Base-by-base conservation (phyloP, 495 filamentous ascomycete species). In the Chaetomium cochliodes region DNA sequence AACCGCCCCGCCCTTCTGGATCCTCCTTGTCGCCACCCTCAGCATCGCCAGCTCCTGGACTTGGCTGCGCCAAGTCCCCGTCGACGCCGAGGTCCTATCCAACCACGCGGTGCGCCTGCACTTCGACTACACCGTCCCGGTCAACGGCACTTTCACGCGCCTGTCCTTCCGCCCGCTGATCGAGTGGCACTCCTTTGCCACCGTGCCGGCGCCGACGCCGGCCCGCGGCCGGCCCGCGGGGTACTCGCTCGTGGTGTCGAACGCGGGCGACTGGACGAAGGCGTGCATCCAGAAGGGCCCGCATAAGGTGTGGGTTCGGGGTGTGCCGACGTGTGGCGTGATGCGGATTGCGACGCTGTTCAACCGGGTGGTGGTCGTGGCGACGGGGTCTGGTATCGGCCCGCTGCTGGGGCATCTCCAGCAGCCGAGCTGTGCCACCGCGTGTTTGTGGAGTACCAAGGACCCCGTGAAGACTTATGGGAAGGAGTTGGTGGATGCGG, bases 111-210 rank as follows among this genome's bases (percentile, higher is more conserved):
- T 85, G 30, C 77, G 85, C 6, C 75, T 89, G 44, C 82, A 87
- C 73, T 85, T 89, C 69, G 74, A 80, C 70, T 81, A 83, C 69
- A 74, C 79, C n/a, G 77, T 83, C 13, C 76, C 81, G 44, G 72
- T 82, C n/a, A 42, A 42, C 22, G 37, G 55, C 39, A 58, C 55
- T 22, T 44, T 16, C 20, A 44, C 39, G 5, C 81, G 85, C 13
- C 74, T 81, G 63, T 80, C 81, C 6, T 67, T 75, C 58, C 74
- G 73, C n/a, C 84, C 84, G 0, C 76, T 91, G 65, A 75, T 80
- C 2, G 88, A 92, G 73, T 89, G 86, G 85, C 89, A 92, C 73
- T 78, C 86, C 5, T 92, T 92, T 65, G 89, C 88, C 16, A 83
- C 85, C 2, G 87, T 90, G 64, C 79, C 80, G 58, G 76, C 74